Percentiles rank a stretch among this genome's conserved stretches.
Evolutionary conservation across 2,329 filamentous ascomycete species (phyloP).

Genomic region (Colletotrichum sp.): DNA sequence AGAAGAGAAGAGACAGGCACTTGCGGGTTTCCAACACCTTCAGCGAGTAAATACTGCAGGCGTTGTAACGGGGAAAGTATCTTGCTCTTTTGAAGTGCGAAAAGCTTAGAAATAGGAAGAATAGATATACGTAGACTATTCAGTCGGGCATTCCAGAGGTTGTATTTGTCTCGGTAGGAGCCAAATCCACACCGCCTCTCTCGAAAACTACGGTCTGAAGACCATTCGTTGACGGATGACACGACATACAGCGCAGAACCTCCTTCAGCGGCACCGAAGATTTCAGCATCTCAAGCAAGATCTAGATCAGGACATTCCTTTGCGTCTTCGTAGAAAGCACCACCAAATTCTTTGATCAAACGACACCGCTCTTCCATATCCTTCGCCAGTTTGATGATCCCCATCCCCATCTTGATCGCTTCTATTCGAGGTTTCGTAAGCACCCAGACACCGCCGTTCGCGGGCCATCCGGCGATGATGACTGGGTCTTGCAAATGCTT

Average conservation of each 20-base stretch:
- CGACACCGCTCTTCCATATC: not conserved
- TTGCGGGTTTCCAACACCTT: not conserved
- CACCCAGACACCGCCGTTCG: not conserved
- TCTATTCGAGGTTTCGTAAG: not conserved
- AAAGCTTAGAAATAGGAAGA: not conserved
- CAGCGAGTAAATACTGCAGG: not conserved
- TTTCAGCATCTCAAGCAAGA: not conserved
- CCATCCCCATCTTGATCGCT: not conserved
- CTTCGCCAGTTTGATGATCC: not conserved
- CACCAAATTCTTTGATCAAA: not conserved
- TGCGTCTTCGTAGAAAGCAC: not conserved
- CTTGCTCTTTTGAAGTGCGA: not conserved
- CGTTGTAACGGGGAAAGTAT: not conserved
- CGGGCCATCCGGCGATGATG: not conserved
- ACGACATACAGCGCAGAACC: not conserved
- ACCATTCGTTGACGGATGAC: not conserved
- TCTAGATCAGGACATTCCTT: not conserved
- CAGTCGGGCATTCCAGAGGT: not conserved
- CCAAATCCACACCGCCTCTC: not conserved
- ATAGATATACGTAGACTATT: accelerated
- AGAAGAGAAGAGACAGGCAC: not conserved
- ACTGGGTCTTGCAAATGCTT: not conserved
- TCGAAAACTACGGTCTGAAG: not conserved
- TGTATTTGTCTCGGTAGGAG: not conserved
- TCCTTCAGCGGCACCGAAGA: not conserved